Evolutionary conservation across 192 early-diverging fungal genomes (phyloP), one percentile per base, ranked within the genome.

Genomic region (Mortierella claussenii): DNA sequence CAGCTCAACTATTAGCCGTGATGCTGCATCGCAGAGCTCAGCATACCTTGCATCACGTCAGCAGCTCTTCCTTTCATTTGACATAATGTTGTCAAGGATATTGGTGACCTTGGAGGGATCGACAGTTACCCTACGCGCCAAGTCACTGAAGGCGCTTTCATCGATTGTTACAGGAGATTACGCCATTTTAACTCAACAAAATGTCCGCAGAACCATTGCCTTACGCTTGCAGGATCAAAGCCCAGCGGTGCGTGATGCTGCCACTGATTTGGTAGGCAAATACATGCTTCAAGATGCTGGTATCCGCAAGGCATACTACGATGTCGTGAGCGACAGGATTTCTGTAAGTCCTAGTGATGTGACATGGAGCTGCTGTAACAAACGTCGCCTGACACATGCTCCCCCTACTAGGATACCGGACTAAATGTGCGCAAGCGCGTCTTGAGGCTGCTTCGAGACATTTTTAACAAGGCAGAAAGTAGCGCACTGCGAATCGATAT

Each of bases 391-490:
- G n/a, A n/a, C n/a, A n/a, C n/a, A n/a, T n/a, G n/a, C n/a, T n/a
- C n/a, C 3, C 1, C 1, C n/a, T 26, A 6, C n/a, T 62, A 91
- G 88, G 97, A 98, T 81, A 94, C 91, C 30, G 92, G 94, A 7
- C 49, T 90, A 8, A 95, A 84, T 69, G 96, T 98, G 21, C 90
- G 97, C 18, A 96, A 96, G 80, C 88, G 95, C 1, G 87, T 96
- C 1, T 86, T 98, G 26, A 87, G 90, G 53, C 78, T 98, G 1
- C 64, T 96, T 27, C 80, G 83, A 45, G 93, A 95, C 37, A 87
- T 97, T 13, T 96, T 89, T 47, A 28, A 80, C 7, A 78, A 84
- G 46, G 80, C 82, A 10, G 67, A 80, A 1, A 82, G 84, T 53
- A 55, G 36, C 7, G 49, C 44, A 0, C 82, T 90, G 44, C 80